These are phyloP conservation scores for Verticillium longisporum DNA, from an alignment of 2,329 filamentous ascomycete genomes.

Conservation along the genomic window DNA sequence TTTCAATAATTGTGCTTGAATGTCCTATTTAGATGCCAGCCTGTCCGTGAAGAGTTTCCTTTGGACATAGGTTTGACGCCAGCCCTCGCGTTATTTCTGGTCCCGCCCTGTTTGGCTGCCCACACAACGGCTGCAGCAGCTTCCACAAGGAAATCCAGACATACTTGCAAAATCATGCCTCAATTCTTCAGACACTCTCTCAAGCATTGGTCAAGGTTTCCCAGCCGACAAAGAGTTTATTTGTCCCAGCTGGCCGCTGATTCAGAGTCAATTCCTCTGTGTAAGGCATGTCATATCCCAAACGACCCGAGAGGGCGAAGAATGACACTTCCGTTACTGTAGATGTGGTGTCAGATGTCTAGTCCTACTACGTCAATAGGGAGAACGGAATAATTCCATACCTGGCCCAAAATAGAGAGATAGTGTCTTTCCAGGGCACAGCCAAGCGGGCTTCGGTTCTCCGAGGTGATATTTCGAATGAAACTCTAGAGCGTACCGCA, in stretches of 20 bases:
- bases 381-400: background rate
- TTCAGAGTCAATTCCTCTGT: constrained; percentile 9
- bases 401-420: constrained; percentile 1
- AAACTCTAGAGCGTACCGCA: constrained; percentile 16
- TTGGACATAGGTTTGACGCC: no score
- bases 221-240: constrained; percentile 8
- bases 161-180: no score
- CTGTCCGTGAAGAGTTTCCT: no score
- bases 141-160: no score
- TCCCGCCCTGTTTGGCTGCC: no score
- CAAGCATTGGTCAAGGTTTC: constrained; percentile 8
- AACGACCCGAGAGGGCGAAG: constrained; percentile 9
- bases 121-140: no score
- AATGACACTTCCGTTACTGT: constrained; percentile 15
- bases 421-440: constrained; percentile 11
- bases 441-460: constrained; percentile 11
- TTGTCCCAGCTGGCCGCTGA: constrained; percentile 11
- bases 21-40: no score
- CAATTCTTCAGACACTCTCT: background rate
- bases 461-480: constrained; percentile 14
- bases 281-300: constrained; percentile 13
- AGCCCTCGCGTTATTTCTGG: no score
- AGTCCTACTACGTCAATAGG: background rate
- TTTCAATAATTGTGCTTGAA: no score
- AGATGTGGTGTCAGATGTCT: background rate